phyloP scores from a whole-genome alignment of 345 rosid species.

The Euphorbia tirucalli region DNA sequence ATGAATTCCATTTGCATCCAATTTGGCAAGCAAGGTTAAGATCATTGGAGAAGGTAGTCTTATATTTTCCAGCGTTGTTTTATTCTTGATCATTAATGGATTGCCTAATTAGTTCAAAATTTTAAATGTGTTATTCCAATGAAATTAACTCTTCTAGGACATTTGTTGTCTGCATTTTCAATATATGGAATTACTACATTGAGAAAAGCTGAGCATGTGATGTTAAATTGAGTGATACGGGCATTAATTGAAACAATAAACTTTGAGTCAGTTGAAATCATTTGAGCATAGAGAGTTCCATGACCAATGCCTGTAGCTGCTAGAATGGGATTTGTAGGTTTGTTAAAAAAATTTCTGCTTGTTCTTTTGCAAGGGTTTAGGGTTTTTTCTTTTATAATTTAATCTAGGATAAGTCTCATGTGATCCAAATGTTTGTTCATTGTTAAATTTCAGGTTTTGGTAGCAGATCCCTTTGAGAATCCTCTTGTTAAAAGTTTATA shows the following conservation, averaged over 20 bases:
- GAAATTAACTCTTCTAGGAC: neutral
- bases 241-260: neutral
- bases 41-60: neutral
- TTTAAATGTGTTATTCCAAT: neutral
- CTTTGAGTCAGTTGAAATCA: neutral
- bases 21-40: neutral
- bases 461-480: conserved; percentile 67
- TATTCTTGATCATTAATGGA: neutral
- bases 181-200: neutral
- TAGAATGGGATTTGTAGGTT: neutral
- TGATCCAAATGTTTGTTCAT: conserved; percentile 3
- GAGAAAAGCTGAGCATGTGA: neutral
- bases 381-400: neutral
- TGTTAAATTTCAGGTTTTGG: conserved; percentile 42
- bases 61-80: neutral
- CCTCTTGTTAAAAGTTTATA: conserved; percentile 60
- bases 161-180: neutral
- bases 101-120: neutral
- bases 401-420: neutral
- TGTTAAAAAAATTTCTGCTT: neutral
- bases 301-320: neutral
- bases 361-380: neutral
- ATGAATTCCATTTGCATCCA: neutral
- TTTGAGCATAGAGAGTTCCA: neutral
- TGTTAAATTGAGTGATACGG: neutral